phyloP scores from a whole-genome alignment of 2,329 filamentous ascomycete genomes.

The Alternaria sp. region DNA sequence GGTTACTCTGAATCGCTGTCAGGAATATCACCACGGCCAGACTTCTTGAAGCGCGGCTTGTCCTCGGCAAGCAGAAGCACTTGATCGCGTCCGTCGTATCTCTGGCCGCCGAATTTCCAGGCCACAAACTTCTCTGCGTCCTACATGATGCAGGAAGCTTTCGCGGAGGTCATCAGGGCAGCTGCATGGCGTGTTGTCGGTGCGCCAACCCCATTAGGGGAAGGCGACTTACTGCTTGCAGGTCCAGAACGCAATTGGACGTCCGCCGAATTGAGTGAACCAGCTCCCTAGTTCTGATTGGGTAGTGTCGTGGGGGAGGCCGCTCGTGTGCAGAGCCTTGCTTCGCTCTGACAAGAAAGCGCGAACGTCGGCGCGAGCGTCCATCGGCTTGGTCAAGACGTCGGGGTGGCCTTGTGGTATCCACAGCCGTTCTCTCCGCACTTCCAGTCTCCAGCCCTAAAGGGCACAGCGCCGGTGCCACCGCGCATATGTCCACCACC shows the following conservation, averaged over 20 bases:
- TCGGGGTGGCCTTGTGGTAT: constrained; percentile 93
- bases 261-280: background rate
- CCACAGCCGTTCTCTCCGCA: constrained; percentile 96
- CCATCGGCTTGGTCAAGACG: constrained; percentile 73
- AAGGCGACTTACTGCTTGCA: background rate
- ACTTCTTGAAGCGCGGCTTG: constrained; percentile 42
- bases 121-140: constrained; percentile 56
- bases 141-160: constrained; percentile 35
- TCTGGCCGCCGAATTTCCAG: constrained; percentile 22
- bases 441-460: constrained; percentile 98
- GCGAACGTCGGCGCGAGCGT: background rate
- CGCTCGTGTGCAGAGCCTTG: constrained; percentile 69
- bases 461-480: constrained; percentile 88
- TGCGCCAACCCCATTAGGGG: background rate
- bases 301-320: background rate
- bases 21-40: constrained; percentile 21
- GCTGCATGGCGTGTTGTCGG: background rate
- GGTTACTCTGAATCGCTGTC: constrained; percentile 14
- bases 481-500: constrained; percentile 65
- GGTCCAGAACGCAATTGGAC: background rate
- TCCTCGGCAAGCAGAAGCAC: constrained; percentile 34
- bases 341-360: constrained; percentile 84
- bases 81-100: constrained; percentile 26
- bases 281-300: background rate
- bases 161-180: background rate